Evolutionary conservation across 306 rosid genomes (phyloP).

Genomic region (Inga leiocalycina): DNA sequence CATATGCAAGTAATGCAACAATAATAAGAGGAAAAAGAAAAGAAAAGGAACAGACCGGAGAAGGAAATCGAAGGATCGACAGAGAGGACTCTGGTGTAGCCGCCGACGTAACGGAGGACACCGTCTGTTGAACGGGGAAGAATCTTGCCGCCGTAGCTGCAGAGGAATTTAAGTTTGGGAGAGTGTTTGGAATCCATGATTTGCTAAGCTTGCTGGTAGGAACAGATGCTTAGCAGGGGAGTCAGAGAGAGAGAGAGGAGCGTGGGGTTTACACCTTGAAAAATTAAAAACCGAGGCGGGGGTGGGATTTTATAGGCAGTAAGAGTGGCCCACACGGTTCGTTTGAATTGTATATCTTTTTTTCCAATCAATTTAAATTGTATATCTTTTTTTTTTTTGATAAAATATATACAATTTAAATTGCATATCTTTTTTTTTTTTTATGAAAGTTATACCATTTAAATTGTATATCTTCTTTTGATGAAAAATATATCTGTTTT

Average conservation of each 20-base stretch:
- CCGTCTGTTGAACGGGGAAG: slow-evolving; percentile 76
- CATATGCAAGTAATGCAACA: no score
- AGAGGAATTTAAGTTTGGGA: slow-evolving; percentile 59
- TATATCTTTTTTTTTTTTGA: no score
- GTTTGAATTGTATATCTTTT: no score
- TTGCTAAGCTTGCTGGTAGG: neutral
- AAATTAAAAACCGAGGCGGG: slow-evolving; percentile 45
- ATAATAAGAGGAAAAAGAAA: neutral
- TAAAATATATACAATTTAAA: no score
- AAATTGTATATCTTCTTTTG: no score
- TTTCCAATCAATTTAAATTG: no score
- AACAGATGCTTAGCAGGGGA: neutral
- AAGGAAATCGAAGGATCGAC: slow-evolving; percentile 64
- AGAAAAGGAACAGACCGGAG: slow-evolving; percentile 51
- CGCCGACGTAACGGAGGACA: slow-evolving; percentile 84
- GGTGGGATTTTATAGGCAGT: slow-evolving; percentile 36
- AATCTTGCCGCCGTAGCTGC: slow-evolving; percentile 90
- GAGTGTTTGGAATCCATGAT: slow-evolving; percentile 46
- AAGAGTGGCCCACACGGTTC: neutral
- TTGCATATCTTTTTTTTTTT: no score
- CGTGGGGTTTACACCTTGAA: slow-evolving; percentile 46
- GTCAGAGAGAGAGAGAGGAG: neutral
- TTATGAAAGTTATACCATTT: no score
- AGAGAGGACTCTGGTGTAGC: slow-evolving; percentile 80
- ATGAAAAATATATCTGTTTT: no score